Percentiles rank a stretch among this genome's conserved stretches.
These are phyloP conservation scores for Lumnitzera racemosa DNA, from an alignment of 345 rosid genomes.

Conservation along the genomic window DNA sequence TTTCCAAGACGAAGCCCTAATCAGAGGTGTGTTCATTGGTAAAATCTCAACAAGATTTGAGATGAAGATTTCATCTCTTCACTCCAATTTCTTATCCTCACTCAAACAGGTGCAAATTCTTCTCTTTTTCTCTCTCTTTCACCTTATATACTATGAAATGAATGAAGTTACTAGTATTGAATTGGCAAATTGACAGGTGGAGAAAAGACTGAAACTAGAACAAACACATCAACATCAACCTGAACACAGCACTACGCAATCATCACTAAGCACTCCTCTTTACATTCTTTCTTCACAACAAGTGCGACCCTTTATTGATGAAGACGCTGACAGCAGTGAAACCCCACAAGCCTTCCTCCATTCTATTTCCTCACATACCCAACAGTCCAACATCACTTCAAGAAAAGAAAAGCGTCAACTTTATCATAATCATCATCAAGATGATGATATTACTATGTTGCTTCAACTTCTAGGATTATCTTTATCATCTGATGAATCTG, in stretches of 20 bases:
- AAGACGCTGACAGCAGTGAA: slow-evolving; percentile 28
- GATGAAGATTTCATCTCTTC: neutral
- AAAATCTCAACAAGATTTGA: too few species aligned
- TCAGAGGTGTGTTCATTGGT: too few species aligned
- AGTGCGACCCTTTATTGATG: neutral
- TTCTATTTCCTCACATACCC: slow-evolving; percentile 18
- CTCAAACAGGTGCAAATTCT: slow-evolving; percentile 25
- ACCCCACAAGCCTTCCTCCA: slow-evolving; percentile 35
- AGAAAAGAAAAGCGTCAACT: neutral
- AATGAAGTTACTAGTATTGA: too few species aligned
- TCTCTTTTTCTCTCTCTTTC: neutral
- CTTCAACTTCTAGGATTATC: slow-evolving; percentile 1
- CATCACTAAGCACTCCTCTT: slow-evolving; percentile 27
- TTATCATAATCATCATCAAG: neutral
- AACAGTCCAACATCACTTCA: slow-evolving; percentile 14
- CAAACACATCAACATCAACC: slow-evolving; percentile 8
- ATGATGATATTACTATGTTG: neutral
- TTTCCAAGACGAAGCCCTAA: too few species aligned
- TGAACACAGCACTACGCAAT: neutral
- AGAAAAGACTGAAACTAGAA: slow-evolving; percentile 40
- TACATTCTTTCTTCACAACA: slow-evolving; percentile 12
- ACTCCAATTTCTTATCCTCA: slow-evolving; percentile 36
- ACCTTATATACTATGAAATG: too few species aligned
- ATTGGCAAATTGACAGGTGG: slow-evolving; percentile 21
- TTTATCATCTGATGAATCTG: neutral